Conservation (phyloP, 352 stramenopile species). For the Pythium utonaiense region DNA sequence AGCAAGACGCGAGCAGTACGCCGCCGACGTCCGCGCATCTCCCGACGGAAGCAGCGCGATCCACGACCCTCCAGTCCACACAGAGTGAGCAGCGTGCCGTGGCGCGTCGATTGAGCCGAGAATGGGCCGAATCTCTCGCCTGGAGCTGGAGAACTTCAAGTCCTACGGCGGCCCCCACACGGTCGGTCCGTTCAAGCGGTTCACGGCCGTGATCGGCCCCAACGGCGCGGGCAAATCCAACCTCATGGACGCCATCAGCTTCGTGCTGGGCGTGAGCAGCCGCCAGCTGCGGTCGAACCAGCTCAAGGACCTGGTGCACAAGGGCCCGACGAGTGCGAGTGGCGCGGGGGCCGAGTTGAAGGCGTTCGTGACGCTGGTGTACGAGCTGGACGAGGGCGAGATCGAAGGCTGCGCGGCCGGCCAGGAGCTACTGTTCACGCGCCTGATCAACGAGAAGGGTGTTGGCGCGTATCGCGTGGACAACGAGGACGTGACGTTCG, state of each 20-base stretch:
- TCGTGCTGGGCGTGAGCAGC: constrained; percentile 97
- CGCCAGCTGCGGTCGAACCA: constrained; percentile 94
- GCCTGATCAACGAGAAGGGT: constrained; percentile 91
- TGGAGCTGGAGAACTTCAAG: constrained; percentile 99
- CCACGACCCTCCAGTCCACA: not conserved
- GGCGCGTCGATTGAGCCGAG: constrained; percentile 4
- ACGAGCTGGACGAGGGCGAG: constrained; percentile 77
- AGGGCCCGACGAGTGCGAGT: constrained; percentile 37
- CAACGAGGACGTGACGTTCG: constrained; percentile 75
- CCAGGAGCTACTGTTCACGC: constrained; percentile 90
- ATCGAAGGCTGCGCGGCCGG: constrained; percentile 35
- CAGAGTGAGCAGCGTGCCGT: not conserved
- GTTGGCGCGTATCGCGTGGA: constrained; percentile 82
- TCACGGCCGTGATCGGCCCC: constrained; percentile 97
- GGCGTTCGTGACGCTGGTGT: constrained; percentile 94
- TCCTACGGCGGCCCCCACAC: constrained; percentile 92
- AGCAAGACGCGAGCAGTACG: constrained; percentile 25
- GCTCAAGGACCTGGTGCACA: constrained; percentile 97
- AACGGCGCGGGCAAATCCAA: constrained; percentile 95
- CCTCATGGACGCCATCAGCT: constrained; percentile 97
- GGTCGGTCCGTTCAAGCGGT: constrained; percentile 97
- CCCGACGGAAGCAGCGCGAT: not conserved
- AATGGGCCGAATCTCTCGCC: constrained; percentile 87
- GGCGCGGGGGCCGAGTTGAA: constrained; percentile 22
- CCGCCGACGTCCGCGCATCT: constrained; percentile 2